Conservation (phyloP, 1,284 basidiomycete species). For the Athelia sp. region DNA sequence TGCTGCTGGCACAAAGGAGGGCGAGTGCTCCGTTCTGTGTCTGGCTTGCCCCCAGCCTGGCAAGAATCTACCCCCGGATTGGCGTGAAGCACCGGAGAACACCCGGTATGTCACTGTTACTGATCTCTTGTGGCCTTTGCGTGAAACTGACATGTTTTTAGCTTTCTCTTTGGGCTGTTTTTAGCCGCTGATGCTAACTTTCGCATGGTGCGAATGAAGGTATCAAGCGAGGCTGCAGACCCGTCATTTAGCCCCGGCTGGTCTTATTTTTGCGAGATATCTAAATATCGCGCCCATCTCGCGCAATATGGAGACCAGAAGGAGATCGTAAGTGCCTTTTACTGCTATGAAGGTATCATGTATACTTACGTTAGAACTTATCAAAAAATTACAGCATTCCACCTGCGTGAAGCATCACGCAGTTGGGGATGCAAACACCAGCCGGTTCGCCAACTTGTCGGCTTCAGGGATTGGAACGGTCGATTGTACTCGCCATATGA, state of each 20-base stretch:
- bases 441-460: conserved; percentile 1
- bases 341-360: neutral
- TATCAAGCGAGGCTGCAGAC: neutral
- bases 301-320: neutral
- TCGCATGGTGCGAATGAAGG: neutral
- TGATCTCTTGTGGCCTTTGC: no score
- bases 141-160: conserved; percentile 15
- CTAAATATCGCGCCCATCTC: neutral
- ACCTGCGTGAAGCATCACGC: conserved; percentile 4
- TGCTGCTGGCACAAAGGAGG: conserved; percentile 15
- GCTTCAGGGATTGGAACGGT: conserved; percentile 10
- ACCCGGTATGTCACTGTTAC: no score
- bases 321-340: neutral
- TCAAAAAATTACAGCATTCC: neutral
- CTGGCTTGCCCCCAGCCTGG: conserved; percentile 29
- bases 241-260: neutral
- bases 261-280: neutral
- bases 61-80: conserved; percentile 24
- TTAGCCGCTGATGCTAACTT: neutral
- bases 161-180: conserved; percentile 14
- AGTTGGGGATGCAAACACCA: conserved; percentile 9
- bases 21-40: conserved; percentile 25
- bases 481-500: conserved; percentile 9
- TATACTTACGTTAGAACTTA: neutral
- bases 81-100: conserved; percentile 13